Evolutionary conservation across 257 asterid genomes (phyloP), one percentile per base, ranked within the genome.

Genomic region (Gynochthodes officinalis): DNA sequence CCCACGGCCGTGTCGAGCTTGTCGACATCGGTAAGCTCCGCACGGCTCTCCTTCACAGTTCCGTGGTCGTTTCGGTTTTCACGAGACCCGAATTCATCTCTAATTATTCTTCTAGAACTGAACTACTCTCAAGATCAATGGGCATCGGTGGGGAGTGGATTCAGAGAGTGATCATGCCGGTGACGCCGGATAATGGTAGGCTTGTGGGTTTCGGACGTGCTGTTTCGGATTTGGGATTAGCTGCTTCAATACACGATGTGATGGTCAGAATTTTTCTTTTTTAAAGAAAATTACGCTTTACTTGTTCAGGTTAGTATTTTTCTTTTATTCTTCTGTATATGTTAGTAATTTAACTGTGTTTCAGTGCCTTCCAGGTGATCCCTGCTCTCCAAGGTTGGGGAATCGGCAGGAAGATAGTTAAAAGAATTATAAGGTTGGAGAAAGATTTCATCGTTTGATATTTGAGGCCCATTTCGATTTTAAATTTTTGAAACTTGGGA

Each of bases 121-220:
- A 73, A 25, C 54, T 19, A 33, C 59, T 49, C 55, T 16, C 77
- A 48, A 40, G 53, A 46, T 76, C 77, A 23, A 21, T 23, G 67
- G 88, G 84, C 74, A 79, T 86, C 33, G 92, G 86, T 48, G 96
- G 96, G 13, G 84, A 82, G 67, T 91, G 91, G 97, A 83, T 86
- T 33, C 74, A 83, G 42, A 79, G 62, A 69, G 71, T 75, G 68
- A 76, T 88, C 76, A 71, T 81, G 78, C 98, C 96, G 3, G 83
- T 85, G 71, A 82, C 90, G 71, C 97, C 95, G 73, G 85, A 78
- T 28, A 88, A 87, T 61, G 96, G 99, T 35, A 79, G 62, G 70
- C 78, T 94, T 79, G 78, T 94, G 54, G 99, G 99, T 62, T 94
- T 94, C 44, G 97, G 97, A 53, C 92, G 98, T 1, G 97, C 92